Evolutionary conservation across 192 early-diverging fungal genomes (phyloP).

Genomic region (Irineochytrium annulatum): DNA sequence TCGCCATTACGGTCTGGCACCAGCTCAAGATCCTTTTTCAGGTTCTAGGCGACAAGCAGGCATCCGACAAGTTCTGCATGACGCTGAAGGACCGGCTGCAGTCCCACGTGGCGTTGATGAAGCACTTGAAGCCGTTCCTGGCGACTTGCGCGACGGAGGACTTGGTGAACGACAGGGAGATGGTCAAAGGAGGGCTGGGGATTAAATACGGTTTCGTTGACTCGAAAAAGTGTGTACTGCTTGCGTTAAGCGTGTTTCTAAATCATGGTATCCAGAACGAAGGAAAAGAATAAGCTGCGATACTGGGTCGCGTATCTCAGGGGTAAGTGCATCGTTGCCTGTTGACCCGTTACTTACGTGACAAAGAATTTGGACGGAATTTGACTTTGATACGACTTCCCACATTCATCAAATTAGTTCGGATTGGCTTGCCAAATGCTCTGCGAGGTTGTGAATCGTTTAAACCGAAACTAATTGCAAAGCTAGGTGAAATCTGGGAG

Average conservation of each 20-base stretch:
- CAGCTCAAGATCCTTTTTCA: constrained; percentile 83
- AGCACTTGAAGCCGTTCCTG: constrained; percentile 72
- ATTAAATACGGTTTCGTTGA: constrained; percentile 71
- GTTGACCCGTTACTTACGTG: not conserved
- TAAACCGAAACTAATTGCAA: not conserved
- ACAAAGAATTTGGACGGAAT: constrained; percentile 81
- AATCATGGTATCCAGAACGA: constrained; percentile 21
- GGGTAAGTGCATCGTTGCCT: constrained; percentile 36
- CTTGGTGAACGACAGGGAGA: constrained; percentile 56
- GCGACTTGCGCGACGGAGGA: constrained; percentile 78
- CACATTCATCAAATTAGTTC: constrained; percentile 84
- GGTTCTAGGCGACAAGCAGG: constrained; percentile 59
- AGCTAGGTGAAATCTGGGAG: constrained; percentile 85
- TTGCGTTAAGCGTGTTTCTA: not conserved
- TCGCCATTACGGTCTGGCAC: constrained; percentile 89
- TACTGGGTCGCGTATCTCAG: constrained; percentile 73
- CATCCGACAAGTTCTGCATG: constrained; percentile 79
- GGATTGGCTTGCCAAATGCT: constrained; percentile 81
- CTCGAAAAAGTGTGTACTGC: constrained; percentile 53
- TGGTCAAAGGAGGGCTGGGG: constrained; percentile 59
- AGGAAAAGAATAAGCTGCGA: constrained; percentile 69
- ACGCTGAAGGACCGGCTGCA: constrained; percentile 69
- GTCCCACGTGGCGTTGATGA: constrained; percentile 69
- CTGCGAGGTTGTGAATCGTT: constrained; percentile 53
- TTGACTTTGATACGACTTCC: constrained; percentile 75